Base-by-base conservation (phyloP, 2,329 filamentous ascomycete genomes). In the Fusarium sp. region DNA sequence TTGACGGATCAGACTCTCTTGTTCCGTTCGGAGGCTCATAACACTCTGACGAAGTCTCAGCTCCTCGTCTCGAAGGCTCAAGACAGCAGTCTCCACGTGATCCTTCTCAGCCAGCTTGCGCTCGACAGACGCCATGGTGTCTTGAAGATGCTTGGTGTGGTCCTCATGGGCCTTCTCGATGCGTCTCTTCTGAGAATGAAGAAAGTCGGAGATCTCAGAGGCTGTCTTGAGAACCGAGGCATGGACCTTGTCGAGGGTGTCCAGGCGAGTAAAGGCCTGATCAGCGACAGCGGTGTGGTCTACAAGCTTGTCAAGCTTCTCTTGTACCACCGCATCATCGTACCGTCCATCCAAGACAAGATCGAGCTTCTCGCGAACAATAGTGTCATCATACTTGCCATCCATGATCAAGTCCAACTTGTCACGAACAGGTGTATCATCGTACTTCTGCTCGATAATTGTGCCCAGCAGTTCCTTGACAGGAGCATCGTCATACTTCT, bases 201-300 rank as follows among this genome's bases (percentile, higher is more conserved):
- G 87, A 77, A 98, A 97, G 43, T 91, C 88, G 4, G 92, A 91
- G 57, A 99, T 90, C 76, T 97, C 93, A 21, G 90, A 88, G 2
- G 95, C 94, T 2, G 93, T 97, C 63, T 90, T 87, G 77, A 93
- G 89, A 59, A 99, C 93, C 72, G 97, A 92, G 69, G 92, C 87
- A 75, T 98, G 93, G 53, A 98, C 96, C 78, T 94, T 88, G 72
- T 98, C 93, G 7, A 99, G 87, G 25, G 93, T 92, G 67, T 92
- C 91, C 47, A 98, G 87, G 72, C 94, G 93, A 7, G 87, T 85
- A 37, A 93, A 88, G 2, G 92, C 89, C 75, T 93, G 90, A 54
- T 87, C 87, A 0, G 92, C 87, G 21, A 88, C 86, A 27, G 89
- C 85, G 32, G 87, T 89, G 75, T 92, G 89, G 53, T 87, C 87